Base-by-base conservation (phyloP, 768 basidiomycete genomes). In the Tubosaeta sp. region DNA sequence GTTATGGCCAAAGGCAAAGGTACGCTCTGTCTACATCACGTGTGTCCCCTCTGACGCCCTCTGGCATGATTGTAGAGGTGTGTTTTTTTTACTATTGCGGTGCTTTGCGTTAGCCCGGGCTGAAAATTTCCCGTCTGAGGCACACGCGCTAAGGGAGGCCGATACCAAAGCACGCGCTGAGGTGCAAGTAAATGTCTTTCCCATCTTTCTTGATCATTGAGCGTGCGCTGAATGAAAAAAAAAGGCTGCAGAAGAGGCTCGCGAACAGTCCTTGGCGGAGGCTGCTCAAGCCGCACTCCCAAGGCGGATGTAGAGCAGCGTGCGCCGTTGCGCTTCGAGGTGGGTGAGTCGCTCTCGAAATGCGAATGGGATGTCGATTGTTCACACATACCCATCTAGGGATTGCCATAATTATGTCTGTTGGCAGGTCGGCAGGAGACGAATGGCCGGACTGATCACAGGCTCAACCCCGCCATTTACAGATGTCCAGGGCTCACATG, bases 1-100 rank as follows among this genome's bases (percentile, higher is more conserved):
- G 60, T 68, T 41, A 61, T 69, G 54, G 24, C 53, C 44, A 69
- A 65, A 51, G 67, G 67, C 21, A 60, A 51, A 64, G 67, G 67
- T 69, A 29, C 22, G 69, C 51, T 40, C 21, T 18, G 10, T 11
- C 13, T 35, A 12, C 41, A 5, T 35, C 29, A 8, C 1, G 6
- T 34, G 14, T 31, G 13, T 13, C 45, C 8, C 10, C n/a, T 24
- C 6, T 44, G 3, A 18, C 16, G 18, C 41, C 8, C 16, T 10
- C 16, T 10, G 19, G 11, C 24, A 29, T 21, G 21, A 21, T 27
- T 1, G 19, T 27, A 66, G 65, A 65, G 63, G 65, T 66, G 19
- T 43, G 55, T 52, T 21, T 3, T 44, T 45, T 27, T 19, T 45
- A 35, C n/a, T 18, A 7, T 24, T 21, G 2, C 4, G 4, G 8